phyloP scores from a whole-genome alignment of 2,329 filamentous ascomycete species.

The Verticillium longisporum region DNA sequence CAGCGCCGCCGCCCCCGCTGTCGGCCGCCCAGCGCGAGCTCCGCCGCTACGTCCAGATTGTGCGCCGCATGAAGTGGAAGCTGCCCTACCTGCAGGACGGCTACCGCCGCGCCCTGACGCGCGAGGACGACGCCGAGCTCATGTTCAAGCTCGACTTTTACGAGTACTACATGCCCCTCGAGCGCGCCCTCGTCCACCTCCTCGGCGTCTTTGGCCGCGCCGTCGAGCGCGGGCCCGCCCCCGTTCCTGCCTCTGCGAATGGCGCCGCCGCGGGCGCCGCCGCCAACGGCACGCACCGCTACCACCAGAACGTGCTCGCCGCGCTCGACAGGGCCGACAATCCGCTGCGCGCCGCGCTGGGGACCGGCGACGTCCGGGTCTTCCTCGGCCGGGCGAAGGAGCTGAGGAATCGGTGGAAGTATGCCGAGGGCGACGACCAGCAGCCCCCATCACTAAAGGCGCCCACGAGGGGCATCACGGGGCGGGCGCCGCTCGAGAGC shows the following conservation, averaged over 20 bases:
- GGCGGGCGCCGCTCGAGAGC: constrained; percentile 39
- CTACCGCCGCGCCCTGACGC: constrained; percentile 41
- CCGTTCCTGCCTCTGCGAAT: neutral
- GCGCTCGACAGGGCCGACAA: constrained; percentile 51
- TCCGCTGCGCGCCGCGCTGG: constrained; percentile 50
- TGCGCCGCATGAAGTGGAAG: constrained; percentile 57
- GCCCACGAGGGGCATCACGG: constrained; percentile 12
- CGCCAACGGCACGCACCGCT: constrained; percentile 37
- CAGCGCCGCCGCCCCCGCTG: constrained; percentile 2
- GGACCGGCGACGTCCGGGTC: constrained; percentile 44
- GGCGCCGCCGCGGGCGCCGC: constrained; percentile 6
- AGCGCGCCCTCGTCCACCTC: constrained; percentile 62
- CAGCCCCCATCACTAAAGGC: neutral
- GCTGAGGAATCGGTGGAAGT: constrained; percentile 66
- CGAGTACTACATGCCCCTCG: constrained; percentile 68
- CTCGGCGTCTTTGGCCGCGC: constrained; percentile 56
- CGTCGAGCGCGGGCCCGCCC: constrained; percentile 24
- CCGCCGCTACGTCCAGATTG: constrained; percentile 52
- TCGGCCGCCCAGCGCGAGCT: constrained; percentile 35
- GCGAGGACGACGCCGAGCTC: constrained; percentile 43
- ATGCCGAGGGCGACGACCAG: constrained; percentile 40
- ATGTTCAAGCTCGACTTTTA: constrained; percentile 77
- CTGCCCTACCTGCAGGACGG: constrained; percentile 50
- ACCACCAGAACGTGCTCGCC: constrained; percentile 63
- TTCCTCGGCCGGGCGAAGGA: constrained; percentile 62